Conservation (phyloP, 1,284 basidiomycete genomes). For the Volvariella volvacea region DNA sequence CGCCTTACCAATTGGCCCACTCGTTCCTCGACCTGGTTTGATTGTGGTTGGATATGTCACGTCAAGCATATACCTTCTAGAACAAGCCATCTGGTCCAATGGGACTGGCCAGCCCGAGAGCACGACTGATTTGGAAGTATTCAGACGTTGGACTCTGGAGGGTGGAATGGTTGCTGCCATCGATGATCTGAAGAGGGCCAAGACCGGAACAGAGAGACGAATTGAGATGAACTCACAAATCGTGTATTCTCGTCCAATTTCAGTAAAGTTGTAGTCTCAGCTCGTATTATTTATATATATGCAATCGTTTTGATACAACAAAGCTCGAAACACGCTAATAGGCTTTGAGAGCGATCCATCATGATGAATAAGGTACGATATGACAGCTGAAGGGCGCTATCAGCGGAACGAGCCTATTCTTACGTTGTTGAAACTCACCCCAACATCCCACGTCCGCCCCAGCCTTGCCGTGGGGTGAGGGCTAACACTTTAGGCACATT, state of each 20-base stretch:
- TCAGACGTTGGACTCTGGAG: slow-evolving; percentile 53
- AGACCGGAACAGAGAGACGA: slow-evolving; percentile 20
- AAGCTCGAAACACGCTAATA: not conserved
- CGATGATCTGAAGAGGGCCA: slow-evolving; percentile 33
- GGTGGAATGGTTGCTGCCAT: slow-evolving; percentile 35
- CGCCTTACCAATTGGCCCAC: slow-evolving; percentile 28
- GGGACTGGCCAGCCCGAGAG: slow-evolving; percentile 21
- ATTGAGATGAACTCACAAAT: slow-evolving; percentile 28
- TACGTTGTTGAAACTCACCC: slow-evolving; percentile 44
- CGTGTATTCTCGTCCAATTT: slow-evolving; percentile 20
- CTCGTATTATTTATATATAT: slow-evolving; percentile 3
- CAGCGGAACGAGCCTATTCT: no score
- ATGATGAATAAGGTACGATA: slow-evolving; percentile 51
- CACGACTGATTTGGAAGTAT: slow-evolving; percentile 43
- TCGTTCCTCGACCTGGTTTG: slow-evolving; percentile 50
- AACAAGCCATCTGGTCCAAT: slow-evolving; percentile 59
- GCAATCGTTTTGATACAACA: slow-evolving; percentile 7
- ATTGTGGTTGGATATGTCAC: slow-evolving; percentile 49
- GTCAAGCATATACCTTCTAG: slow-evolving; percentile 48
- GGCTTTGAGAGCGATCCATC: slow-evolving; percentile 9
- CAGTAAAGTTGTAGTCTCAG: slow-evolving; percentile 13
- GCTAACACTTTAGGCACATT: slow-evolving; percentile 24
- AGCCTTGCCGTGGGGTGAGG: slow-evolving; percentile 37
- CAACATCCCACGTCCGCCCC: slow-evolving; percentile 71
- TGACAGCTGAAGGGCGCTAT: slow-evolving; percentile 57